Evolutionary conservation across 768 basidiomycete species (phyloP).

Genomic region (Pisolithus sp.): DNA sequence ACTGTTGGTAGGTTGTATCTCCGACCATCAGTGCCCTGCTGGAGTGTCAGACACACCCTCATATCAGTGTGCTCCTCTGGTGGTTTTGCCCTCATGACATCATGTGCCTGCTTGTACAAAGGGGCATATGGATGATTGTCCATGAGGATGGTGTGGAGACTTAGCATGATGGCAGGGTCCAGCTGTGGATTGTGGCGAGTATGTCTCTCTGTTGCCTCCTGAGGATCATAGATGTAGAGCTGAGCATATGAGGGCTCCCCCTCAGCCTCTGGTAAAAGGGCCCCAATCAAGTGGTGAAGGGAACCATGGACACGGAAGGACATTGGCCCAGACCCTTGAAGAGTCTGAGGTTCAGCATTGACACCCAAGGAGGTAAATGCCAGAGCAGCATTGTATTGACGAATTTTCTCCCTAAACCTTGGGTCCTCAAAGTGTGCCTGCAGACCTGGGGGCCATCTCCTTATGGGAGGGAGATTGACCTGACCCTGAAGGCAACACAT

Average conservation of each 20-base stretch:
- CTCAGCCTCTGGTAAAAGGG: slow-evolving; percentile 18
- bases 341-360: slow-evolving; percentile 19
- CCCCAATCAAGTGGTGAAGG: slow-evolving; percentile 29
- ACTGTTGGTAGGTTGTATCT: slow-evolving; percentile 38
- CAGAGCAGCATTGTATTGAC: slow-evolving; percentile 34
- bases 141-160: slow-evolving; percentile 17
- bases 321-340: slow-evolving; percentile 15
- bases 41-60: slow-evolving; percentile 1
- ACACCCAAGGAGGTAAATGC: slow-evolving; percentile 36
- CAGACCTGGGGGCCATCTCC: slow-evolving; percentile 8
- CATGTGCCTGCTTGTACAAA: slow-evolving; percentile 23
- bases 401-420: slow-evolving; percentile 28
- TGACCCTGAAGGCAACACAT: slow-evolving; percentile 23
- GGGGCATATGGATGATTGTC: slow-evolving; percentile 20
- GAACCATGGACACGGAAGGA: slow-evolving; percentile 23
- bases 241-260: slow-evolving; percentile 29
- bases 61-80: slow-evolving; percentile 5
- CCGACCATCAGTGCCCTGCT: slow-evolving; percentile 18
- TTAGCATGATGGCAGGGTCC: slow-evolving; percentile 14
- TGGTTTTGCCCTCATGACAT: slow-evolving; percentile 16
- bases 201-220: slow-evolving; percentile 17
- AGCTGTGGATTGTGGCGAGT: slow-evolving; percentile 20
- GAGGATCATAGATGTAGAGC: slow-evolving; percentile 26
- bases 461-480: slow-evolving; percentile 13
- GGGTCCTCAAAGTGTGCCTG: slow-evolving; percentile 5